These are phyloP conservation scores for Penicillium sumatraense DNA, from an alignment of 2,329 filamentous ascomycete genomes.

Conservation along the genomic window DNA sequence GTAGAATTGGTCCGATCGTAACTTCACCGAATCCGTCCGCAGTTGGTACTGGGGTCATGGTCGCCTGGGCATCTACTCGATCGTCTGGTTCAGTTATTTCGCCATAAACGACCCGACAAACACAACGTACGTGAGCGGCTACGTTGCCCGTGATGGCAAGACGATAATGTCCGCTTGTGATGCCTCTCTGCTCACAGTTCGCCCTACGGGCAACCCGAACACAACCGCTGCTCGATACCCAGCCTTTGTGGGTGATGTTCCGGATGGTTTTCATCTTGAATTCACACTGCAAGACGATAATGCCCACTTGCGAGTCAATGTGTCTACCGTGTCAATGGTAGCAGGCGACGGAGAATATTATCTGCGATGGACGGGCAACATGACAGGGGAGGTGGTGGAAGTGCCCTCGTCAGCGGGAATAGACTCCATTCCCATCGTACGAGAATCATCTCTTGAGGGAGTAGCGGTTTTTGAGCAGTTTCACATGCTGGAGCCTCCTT, in stretches of 20 bases:
- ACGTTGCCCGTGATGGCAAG: conserved; percentile 35
- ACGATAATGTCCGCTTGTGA: conserved; percentile 33
- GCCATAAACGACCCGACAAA: conserved; percentile 21
- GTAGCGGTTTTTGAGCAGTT: conserved; percentile 33
- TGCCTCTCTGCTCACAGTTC: conserved; percentile 14
- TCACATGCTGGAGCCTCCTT: conserved; percentile 13
- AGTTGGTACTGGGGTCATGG: conserved; percentile 55
- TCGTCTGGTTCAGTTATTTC: conserved; percentile 51
- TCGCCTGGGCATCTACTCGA: conserved; percentile 45
- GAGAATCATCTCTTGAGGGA: conserved; percentile 11
- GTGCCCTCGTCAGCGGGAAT: not conserved
- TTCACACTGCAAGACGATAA: conserved; percentile 17
- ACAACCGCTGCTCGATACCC: conserved; percentile 22
- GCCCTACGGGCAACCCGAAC: conserved; percentile 8
- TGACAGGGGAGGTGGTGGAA: conserved; percentile 15
- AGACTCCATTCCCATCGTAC: not conserved
- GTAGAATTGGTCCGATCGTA: conserved; percentile 51
- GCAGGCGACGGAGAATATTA: conserved; percentile 24
- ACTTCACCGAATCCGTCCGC: conserved; percentile 37
- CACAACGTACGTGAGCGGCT: conserved; percentile 34
- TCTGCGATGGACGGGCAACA: conserved; percentile 28
- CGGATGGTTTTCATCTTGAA: conserved; percentile 19
- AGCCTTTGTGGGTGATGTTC: conserved; percentile 20
- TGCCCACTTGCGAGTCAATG: conserved; percentile 14
- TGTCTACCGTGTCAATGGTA: conserved; percentile 11